Evolutionary conservation across 2,329 filamentous ascomycete species (phyloP), one percentile per base, ranked within the genome.

Genomic region (Penicillium sp.): DNA sequence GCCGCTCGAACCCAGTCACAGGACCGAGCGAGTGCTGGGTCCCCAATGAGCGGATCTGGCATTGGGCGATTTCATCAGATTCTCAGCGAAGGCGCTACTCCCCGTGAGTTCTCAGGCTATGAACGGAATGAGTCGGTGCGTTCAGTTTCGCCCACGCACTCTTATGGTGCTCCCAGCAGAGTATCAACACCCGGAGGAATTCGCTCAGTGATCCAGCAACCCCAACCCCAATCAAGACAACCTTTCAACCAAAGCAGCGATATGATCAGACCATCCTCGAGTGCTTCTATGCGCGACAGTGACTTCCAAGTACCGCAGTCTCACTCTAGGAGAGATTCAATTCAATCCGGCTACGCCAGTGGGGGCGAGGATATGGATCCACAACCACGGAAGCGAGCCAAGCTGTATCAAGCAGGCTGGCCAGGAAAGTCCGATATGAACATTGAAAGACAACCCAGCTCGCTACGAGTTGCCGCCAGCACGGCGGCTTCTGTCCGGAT

Each of bases 401-500:
- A 91, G 69, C 85, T 89, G 24, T 91, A 86, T 21, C 85, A 88
- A 69, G 84, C 88, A 13, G 86, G 90, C 61, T 88, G 87, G 77
- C 86, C 86, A n/a, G 87, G 87, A 50, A 88, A 85, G 64, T 84
- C 72, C 82, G 60, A 86, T 85, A 22, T 90, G 64, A 80, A 80
- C 56, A 80, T 97, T 66, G 90, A 88, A 51, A 82, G 85, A 39
- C 87, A 87, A 29, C 84, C 87, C 10, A 91, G 95, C 49, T 96
- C 91, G 3, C 80, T 98, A 26, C 85, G 93, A 49, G 91, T 96
- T n/a, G 88, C 90, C 58, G 93, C 93, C 47, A 96, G 91, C 71
- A 96, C 90, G 16, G 89, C 93, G 45, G 91, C 91, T 43, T 96
- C 93, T 5, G 82, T 98, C 57, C 89, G 93, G 44, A 88, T 88